phyloP scores from a whole-genome alignment of 768 basidiomycete genomes.

The Lactarius pseudohatsudake region DNA sequence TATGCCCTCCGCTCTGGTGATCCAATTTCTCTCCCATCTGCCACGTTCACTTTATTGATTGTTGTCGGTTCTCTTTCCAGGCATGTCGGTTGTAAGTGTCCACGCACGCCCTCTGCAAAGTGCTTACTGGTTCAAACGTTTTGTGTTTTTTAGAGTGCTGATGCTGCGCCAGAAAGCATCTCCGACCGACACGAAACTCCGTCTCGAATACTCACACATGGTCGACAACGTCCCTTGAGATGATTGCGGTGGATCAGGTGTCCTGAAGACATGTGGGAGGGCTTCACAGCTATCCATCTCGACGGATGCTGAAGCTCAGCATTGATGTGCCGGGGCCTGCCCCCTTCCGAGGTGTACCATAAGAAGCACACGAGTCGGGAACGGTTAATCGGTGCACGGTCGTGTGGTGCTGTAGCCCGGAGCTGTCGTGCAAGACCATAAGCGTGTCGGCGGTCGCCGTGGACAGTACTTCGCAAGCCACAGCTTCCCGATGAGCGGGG shows the following conservation, averaged over 20 bases:
- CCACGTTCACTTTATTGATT: neutral
- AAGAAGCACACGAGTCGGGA: neutral
- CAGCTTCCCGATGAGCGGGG: neutral
- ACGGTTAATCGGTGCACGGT: neutral
- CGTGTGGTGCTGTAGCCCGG: constrained; percentile 4
- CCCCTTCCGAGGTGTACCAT: neutral
- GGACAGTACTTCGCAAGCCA: constrained; percentile 1
- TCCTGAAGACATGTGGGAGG: neutral
- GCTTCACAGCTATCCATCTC: neutral
- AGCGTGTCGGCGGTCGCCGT: neutral
- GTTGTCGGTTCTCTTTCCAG: constrained; percentile 10
- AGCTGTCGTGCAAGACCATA: neutral
- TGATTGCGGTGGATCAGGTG: neutral
- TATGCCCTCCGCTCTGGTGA: constrained; percentile 26
- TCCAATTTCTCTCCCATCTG: neutral
- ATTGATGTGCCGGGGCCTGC: neutral
- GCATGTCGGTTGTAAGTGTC: constrained; percentile 22
- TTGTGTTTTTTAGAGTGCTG: constrained; percentile 20
- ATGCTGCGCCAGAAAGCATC: constrained; percentile 24
- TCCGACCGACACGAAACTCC: constrained; percentile 25
- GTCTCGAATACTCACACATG: constrained; percentile 5
- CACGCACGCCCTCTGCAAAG: neutral
- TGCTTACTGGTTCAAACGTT: neutral
- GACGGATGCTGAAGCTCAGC: neutral
- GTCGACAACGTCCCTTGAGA: constrained; percentile 25